Evolutionary conservation across 1,284 basidiomycete genomes (phyloP), one percentile per base, ranked within the genome.

Genomic region (Tilletia indica): DNA sequence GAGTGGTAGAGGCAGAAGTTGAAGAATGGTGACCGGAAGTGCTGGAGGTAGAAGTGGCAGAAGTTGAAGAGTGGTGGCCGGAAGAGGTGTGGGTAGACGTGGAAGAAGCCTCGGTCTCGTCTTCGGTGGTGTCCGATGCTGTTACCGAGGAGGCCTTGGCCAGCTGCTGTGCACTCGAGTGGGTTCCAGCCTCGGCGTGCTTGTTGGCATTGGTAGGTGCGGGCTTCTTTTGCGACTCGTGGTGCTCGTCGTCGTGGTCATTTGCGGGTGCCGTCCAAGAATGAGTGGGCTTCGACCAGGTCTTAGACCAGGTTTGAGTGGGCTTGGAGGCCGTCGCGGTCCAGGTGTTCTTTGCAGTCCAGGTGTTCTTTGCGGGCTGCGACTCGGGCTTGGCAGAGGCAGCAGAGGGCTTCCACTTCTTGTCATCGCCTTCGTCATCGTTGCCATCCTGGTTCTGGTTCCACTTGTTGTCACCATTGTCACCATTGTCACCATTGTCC

Each of bases 261-360:
- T 58, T 25, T 5, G 21, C 56, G 56, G 56, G 34, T 21, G 21
- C 25, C 11, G 56, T 58, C 56, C 56, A 58, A n/a, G 19, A 31
- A 2, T 58, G 56, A 34, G 56, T 58, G 56, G 56, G 56, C 56
- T 58, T 25, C 21, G 11, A 58, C 25, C 25, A 34, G 11, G 56
- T 34, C n/a, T 58, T 58, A 25, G 56, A 58, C 56, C 56, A 58
- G n/a, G 56, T 58, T 4, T n/a, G 56, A 34, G 56, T 25, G 56
- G 56, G 25, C 56, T 58, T 58, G 5, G 56, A 34, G 56, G 56
- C 56, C 25, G 56, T 21, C 25, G 21, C 12, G 25, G 56, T 25
- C 56, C 56, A 58, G 21, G 56, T 58, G 51, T 54, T 19, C 51
- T 54, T 25, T n/a, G n/a, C 58, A 21, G 25, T 63, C 58, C 58